Evolutionary conservation across 2,329 filamentous ascomycete species (phyloP), one percentile per base, ranked within the genome.

Genomic region (Alternaria angustiovoidea): DNA sequence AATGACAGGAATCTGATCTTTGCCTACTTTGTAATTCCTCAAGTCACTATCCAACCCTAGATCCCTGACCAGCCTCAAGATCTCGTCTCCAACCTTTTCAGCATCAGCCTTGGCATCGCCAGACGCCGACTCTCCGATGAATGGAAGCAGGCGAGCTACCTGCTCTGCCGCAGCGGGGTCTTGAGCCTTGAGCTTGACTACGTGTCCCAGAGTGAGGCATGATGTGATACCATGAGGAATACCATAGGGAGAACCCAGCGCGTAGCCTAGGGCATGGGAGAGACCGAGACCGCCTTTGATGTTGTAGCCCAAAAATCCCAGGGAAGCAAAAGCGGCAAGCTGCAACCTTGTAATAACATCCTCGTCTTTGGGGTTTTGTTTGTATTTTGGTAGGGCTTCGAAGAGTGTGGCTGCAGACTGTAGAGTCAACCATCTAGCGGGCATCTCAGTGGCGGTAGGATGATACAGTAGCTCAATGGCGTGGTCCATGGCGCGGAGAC

Each of bases 221-320:
- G 80, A 83, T 0, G 85, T 87, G 46, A 86, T 81, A 0, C 85
- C 85, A 62, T 87, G 85, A 0, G 85, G 85, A 39, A 88, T 87
- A 0, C 76, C 70, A 63, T 87, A 87, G 0, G 85, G 85, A 2
- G 78, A 81, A 0, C 85, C 85, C 3, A 88, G 73, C 0, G 85
- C 84, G 65, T 87, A 86, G 0, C 82, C 82, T 51, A 84, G 63
- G 0, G 75, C 72, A 57, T 84, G 83, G 3, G 71, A 78, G 2
- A 87, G 73, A 0, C 85, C 85, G 0, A 86, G 69, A 0, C 80
- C 80, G n/a, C 82, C 83, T 44, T 83, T 82, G 28, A 85, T 64
- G 54, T 86, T 85, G 59, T 79, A 73, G 0, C 83, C 84, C 2
- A 85, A 62, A 69, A 85, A 86, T 1, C 80, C 83, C 0, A 86